Evolutionary conservation across 352 stramenopile genomes (phyloP).

Genomic region (Pythium rhizo-oryzae): DNA sequence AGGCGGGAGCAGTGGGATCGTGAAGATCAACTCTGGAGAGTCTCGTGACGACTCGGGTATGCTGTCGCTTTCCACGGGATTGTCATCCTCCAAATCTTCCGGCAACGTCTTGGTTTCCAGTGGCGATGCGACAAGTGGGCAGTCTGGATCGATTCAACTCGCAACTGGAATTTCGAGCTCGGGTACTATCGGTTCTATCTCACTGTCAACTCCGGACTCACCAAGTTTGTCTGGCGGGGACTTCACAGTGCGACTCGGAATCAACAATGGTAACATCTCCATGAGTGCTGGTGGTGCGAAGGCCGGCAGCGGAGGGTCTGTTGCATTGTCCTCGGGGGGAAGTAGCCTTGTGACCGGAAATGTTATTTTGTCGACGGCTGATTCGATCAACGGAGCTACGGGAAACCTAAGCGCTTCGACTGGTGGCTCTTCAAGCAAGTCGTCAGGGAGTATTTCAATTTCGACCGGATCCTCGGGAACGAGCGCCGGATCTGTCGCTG

Average conservation of each 20-base stretch:
- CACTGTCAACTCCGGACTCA: slow-evolving; percentile 16
- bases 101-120: slow-evolving; percentile 19
- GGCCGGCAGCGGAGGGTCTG: slow-evolving; percentile 9
- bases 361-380: slow-evolving; percentile 7
- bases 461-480: slow-evolving; percentile 14
- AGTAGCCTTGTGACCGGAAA: slow-evolving; percentile 2
- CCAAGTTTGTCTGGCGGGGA: slow-evolving; percentile 17
- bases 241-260: slow-evolving; percentile 21
- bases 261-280: slow-evolving; percentile 29
- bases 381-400: slow-evolving; percentile 1
- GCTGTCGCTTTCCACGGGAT: slow-evolving; percentile 29
- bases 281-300: slow-evolving; percentile 20
- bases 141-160: slow-evolving; percentile 20
- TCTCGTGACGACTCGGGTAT: slow-evolving; percentile 22
- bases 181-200: slow-evolving; percentile 26
- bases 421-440: slow-evolving; percentile 6
- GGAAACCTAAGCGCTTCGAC: slow-evolving; percentile 7
- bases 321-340: slow-evolving; percentile 16
- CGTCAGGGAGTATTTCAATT: not conserved
- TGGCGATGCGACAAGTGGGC: slow-evolving; percentile 11
- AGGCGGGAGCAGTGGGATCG: slow-evolving; percentile 41
- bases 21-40: slow-evolving; percentile 26
- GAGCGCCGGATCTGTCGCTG: slow-evolving; percentile 13
- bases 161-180: slow-evolving; percentile 16
- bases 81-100: slow-evolving; percentile 8